Evolutionary conservation across 2,329 filamentous ascomycete species (phyloP).

Genomic region (Thelonectria discophora): DNA sequence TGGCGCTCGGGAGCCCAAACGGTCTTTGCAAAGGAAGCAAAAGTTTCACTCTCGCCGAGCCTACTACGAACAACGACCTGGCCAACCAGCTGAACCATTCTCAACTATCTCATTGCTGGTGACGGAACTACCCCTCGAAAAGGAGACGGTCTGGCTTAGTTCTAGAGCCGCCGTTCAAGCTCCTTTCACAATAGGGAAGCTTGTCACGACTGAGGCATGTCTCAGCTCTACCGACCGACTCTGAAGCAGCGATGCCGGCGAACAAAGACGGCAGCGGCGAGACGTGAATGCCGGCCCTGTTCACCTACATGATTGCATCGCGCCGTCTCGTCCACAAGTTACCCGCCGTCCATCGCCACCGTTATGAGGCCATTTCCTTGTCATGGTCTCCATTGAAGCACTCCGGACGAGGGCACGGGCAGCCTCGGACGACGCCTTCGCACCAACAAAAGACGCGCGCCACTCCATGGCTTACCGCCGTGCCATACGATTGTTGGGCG

Average conservation of each 20-base stretch:
- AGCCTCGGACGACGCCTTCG: conserved; percentile 18
- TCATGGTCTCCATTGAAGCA: conserved; percentile 17
- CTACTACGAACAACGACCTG: too few relatives aligned
- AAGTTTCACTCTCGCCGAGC: not conserved
- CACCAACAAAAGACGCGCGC: conserved; percentile 5
- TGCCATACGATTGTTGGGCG: not conserved
- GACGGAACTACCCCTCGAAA: not conserved
- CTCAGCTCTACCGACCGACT: not conserved
- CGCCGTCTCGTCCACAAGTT: conserved; percentile 10
- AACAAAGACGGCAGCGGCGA: conserved; percentile 7
- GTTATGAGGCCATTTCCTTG: conserved; percentile 17
- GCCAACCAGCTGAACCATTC: not conserved
- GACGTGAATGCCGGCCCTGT: too few relatives aligned
- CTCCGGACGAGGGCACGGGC: not conserved
- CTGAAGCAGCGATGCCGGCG: conserved; percentile 7
- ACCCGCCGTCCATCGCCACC: conserved; percentile 20
- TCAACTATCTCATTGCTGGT: not conserved
- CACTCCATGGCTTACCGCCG: conserved; percentile 8
- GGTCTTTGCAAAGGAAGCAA: not conserved
- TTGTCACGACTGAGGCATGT: not conserved
- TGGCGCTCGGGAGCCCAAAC: not conserved
- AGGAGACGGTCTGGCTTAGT: too few relatives aligned
- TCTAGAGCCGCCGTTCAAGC: too few relatives aligned
- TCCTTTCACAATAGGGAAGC: not conserved
- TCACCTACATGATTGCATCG: conserved; percentile 16